Evolutionary conservation across 1,284 basidiomycete species (phyloP).

Genomic region (Butyriboletus appendiculatus): DNA sequence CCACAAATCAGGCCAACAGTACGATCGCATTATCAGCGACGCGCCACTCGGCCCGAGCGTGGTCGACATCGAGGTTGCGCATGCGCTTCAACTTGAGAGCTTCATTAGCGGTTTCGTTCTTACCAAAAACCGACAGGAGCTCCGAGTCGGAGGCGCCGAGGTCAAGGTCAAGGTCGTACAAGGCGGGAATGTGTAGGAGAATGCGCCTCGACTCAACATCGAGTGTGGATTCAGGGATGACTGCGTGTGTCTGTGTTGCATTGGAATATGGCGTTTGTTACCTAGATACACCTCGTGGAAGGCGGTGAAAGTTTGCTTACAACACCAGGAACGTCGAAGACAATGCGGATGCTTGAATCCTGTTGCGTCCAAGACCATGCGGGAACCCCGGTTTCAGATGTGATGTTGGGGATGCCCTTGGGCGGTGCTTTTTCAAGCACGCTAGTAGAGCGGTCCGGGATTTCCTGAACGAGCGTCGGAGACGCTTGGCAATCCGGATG

Average conservation of each 20-base stretch:
- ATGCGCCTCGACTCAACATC: slow-evolving; percentile 62
- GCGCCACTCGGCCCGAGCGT: slow-evolving; percentile 63
- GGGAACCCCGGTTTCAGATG: slow-evolving; percentile 24
- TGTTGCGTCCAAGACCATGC: slow-evolving; percentile 54
- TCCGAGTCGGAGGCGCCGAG: slow-evolving; percentile 52
- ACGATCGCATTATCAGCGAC: slow-evolving; percentile 51
- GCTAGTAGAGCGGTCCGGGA: slow-evolving; percentile 6
- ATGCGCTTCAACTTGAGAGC: slow-evolving; percentile 54
- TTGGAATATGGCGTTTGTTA: slow-evolving; percentile 5
- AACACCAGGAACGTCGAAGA: slow-evolving; percentile 52
- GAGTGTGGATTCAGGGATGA: slow-evolving; percentile 49
- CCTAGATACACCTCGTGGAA: slow-evolving; percentile 7
- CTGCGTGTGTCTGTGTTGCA: slow-evolving; percentile 43
- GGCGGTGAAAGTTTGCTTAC: slow-evolving; percentile 38
- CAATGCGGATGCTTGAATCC: slow-evolving; percentile 43
- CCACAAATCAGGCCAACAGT: slow-evolving; percentile 36
- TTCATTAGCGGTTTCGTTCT: slow-evolving; percentile 21
- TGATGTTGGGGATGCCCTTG: slow-evolving; percentile 44
- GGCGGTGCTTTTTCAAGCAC: slow-evolving; percentile 19
- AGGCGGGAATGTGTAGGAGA: slow-evolving; percentile 48
- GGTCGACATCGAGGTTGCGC: slow-evolving; percentile 58
- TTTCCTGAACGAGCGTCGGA: slow-evolving; percentile 49
- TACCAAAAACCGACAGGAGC: slow-evolving; percentile 35
- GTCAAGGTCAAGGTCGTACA: slow-evolving; percentile 56
- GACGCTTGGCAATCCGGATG: slow-evolving; percentile 25